Percentiles rank a stretch among this genome's conserved stretches.
These are phyloP conservation scores for Allomyces macrogynus DNA, from an alignment of 192 early-diverging fungal species.

Conservation along the genomic window DNA sequence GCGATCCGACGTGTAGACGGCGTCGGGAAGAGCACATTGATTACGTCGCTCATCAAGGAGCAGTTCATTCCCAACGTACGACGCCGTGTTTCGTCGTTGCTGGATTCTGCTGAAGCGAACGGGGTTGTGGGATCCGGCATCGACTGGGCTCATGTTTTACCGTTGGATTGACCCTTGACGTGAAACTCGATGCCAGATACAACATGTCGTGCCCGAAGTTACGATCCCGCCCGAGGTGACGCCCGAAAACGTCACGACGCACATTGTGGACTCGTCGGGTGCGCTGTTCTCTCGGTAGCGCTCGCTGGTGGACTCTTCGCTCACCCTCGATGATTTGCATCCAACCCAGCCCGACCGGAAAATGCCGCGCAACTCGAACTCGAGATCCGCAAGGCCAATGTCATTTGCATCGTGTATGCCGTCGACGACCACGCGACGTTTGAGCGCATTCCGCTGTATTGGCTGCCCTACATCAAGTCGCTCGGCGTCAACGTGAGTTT, in stretches of 20 bases:
- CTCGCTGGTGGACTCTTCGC: no score
- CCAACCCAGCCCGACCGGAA: constrained; percentile 57
- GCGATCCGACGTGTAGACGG: constrained; percentile 28
- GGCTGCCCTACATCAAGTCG: constrained; percentile 81
- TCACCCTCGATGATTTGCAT: neutral
- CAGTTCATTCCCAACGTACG: constrained; percentile 80
- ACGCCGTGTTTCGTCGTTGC: no score
- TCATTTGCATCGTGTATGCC: constrained; percentile 94
- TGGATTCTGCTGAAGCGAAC: no score
- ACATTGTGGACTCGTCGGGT: constrained; percentile 95
- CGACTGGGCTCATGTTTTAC: no score
- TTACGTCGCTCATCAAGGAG: constrained; percentile 94
- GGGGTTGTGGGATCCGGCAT: no score
- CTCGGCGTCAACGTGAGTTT: constrained; percentile 69
- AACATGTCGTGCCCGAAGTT: constrained; percentile 96
- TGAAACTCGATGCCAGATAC: constrained; percentile 34
- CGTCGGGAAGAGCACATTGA: constrained; percentile 91
- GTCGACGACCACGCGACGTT: constrained; percentile 71
- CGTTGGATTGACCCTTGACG: no score
- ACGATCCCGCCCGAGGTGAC: constrained; percentile 98
- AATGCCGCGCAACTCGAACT: constrained; percentile 70
- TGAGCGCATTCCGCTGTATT: constrained; percentile 61
- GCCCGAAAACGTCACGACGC: constrained; percentile 84
- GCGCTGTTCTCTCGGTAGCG: no score
- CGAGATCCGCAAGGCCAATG: constrained; percentile 92